phyloP scores from a whole-genome alignment of 2,329 filamentous ascomycete genomes.

The Cladosporium oxysporum region DNA sequence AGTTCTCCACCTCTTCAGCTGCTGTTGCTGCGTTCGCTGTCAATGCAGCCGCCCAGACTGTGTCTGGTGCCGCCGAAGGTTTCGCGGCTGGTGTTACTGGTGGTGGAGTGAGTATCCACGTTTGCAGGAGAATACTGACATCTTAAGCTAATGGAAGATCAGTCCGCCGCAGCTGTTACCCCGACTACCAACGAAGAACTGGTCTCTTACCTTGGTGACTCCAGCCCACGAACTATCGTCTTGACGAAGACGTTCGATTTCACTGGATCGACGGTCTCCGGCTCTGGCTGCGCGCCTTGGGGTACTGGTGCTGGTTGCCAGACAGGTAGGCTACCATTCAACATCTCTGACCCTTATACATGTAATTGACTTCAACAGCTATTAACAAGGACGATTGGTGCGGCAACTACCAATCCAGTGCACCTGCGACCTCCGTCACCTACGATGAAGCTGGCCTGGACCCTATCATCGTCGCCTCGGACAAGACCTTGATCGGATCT shows the following conservation, averaged over 20 bases:
- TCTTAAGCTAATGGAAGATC: constrained; percentile 34
- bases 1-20: constrained; percentile 26
- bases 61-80: constrained; percentile 46
- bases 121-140: constrained; percentile 24
- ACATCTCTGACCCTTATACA: too few relatives aligned
- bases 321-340: constrained; percentile 23
- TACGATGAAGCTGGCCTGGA: constrained; percentile 60
- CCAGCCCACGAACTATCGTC: constrained; percentile 57
- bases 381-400: constrained; percentile 64
- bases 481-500: constrained; percentile 46
- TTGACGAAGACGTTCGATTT: constrained; percentile 58
- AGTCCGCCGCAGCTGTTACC: constrained; percentile 42
- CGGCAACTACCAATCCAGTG: constrained; percentile 46
- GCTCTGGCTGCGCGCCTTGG: constrained; percentile 57
- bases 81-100: constrained; percentile 60
- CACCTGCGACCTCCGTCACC: constrained; percentile 31
- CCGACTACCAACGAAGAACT: constrained; percentile 53
- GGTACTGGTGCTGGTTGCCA: constrained; percentile 59
- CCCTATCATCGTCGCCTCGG: constrained; percentile 41
- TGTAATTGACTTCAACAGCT: constrained; percentile 37
- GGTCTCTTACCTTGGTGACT: constrained; percentile 59
- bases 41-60: constrained; percentile 29
- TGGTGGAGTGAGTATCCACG: constrained; percentile 56
- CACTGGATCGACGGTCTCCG: constrained; percentile 51
- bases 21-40: constrained; percentile 27